These are phyloP conservation scores for Euphorbia pulcherrima DNA, from an alignment of 345 rosid species.

Conservation along the genomic window DNA sequence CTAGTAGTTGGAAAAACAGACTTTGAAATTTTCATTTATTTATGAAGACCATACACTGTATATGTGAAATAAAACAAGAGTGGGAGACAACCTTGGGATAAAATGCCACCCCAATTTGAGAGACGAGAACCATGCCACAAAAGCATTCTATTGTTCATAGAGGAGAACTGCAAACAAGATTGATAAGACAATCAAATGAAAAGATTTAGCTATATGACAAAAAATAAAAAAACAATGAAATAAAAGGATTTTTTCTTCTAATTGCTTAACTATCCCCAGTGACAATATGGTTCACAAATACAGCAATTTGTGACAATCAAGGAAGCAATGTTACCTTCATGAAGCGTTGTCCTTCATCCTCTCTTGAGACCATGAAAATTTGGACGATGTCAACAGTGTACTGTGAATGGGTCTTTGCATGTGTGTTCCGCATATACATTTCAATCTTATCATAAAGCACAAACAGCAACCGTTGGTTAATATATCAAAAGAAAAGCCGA, in stretches of 20 bases:
- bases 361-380: constrained; percentile 58
- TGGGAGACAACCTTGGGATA: constrained; percentile 68
- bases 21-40: constrained; percentile 13
- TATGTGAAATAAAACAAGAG: constrained; percentile 8
- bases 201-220: background rate
- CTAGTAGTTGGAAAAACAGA: constrained; percentile 37
- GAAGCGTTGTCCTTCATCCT: constrained; percentile 56
- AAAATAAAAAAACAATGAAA: background rate
- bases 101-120: constrained; percentile 93
- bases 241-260: background rate
- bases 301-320: background rate
- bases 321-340: constrained; percentile 41
- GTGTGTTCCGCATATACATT: constrained; percentile 71
- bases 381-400: constrained; percentile 67
- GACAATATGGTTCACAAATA: constrained; percentile 5
- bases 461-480: constrained; percentile 14
- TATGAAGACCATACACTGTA: background rate
- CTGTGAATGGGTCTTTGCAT: constrained; percentile 77
- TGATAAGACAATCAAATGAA: constrained; percentile 8
- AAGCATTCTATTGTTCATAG: constrained; percentile 64
- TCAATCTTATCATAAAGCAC: constrained; percentile 43
- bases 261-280: constrained; percentile 5
- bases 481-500: background rate
- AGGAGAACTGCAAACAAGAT: constrained; percentile 48
- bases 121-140: constrained; percentile 97